These are phyloP conservation scores for Elongisporangium prolatum DNA, from an alignment of 352 stramenopile genomes.

Conservation along the genomic window DNA sequence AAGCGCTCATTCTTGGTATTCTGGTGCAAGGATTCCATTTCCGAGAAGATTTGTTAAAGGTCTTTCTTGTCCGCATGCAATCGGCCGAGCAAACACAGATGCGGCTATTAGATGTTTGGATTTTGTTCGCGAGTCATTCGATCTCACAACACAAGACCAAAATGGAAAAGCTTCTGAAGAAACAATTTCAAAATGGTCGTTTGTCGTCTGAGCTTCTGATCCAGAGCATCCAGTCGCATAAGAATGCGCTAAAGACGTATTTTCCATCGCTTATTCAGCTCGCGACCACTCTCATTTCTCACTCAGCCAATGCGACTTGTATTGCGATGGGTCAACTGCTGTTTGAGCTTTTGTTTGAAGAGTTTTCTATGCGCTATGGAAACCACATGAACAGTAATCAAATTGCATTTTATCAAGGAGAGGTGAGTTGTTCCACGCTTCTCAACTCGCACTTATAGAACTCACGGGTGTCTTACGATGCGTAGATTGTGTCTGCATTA, in stretches of 20 bases:
- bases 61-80: constrained; percentile 27
- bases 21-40: constrained; percentile 57
- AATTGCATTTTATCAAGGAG: constrained; percentile 38
- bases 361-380: constrained; percentile 21
- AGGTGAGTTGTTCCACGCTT: constrained; percentile 21
- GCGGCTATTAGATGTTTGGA: constrained; percentile 45
- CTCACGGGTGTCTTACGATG: not conserved
- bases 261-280: constrained; percentile 41
- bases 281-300: constrained; percentile 20
- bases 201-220: constrained; percentile 26
- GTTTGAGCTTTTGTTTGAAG: constrained; percentile 45
- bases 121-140: constrained; percentile 34
- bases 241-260: constrained; percentile 33
- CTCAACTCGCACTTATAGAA: not conserved
- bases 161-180: constrained; percentile 37
- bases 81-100: constrained; percentile 8
- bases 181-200: constrained; percentile 20
- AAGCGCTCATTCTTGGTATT: constrained; percentile 37
- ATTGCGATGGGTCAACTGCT: constrained; percentile 27
- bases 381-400: constrained; percentile 14
- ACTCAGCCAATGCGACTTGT: constrained; percentile 12
- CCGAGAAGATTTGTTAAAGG: constrained; percentile 40
- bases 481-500: constrained; percentile 32
- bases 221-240: constrained; percentile 24
- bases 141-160: constrained; percentile 34